A percentile compares a stretch with the other conserved stretches of the same genome.
phyloP scores from a whole-genome alignment of 352 stramenopile genomes.

The Globisporangium acanthophoron region DNA sequence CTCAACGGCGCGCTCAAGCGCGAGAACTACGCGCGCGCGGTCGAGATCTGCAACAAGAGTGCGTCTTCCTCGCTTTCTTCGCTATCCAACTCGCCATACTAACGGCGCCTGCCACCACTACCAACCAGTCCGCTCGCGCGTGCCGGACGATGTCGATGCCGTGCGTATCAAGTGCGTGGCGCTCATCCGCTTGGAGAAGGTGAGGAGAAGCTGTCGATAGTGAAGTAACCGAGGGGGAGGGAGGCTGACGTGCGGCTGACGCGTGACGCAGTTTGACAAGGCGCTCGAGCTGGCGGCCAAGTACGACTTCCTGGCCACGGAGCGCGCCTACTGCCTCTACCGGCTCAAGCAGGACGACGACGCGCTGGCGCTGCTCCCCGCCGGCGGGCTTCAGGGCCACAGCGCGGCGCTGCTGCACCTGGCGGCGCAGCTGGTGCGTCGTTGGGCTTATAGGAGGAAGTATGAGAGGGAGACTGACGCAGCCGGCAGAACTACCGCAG shows the following conservation, averaged over 20 bases:
- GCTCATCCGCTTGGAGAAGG: constrained; percentile 78
- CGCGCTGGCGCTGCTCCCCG: constrained; percentile 35
- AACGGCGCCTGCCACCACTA: not conserved
- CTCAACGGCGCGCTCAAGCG: constrained; percentile 67
- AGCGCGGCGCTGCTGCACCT: constrained; percentile 53
- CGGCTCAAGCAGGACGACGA: constrained; percentile 73
- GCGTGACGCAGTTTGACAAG: constrained; percentile 66
- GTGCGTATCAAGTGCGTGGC: constrained; percentile 79
- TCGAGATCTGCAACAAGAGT: constrained; percentile 89
- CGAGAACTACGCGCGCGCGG: constrained; percentile 72
- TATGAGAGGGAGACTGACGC: not conserved
- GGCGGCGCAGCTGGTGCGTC: constrained; percentile 53
- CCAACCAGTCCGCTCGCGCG: constrained; percentile 60
- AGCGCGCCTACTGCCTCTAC: constrained; percentile 80
- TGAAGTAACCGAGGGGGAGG: not conserved
- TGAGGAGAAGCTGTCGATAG: constrained; percentile 6
- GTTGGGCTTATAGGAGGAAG: not conserved
- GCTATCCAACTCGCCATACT: not conserved
- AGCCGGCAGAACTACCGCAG: constrained; percentile 53
- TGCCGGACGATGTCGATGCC: constrained; percentile 67
- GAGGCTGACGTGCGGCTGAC: no score
- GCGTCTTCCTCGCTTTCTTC: constrained; percentile 2
- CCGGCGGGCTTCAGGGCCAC: constrained; percentile 21
- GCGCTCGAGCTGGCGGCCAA: constrained; percentile 70
- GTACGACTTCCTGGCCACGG: constrained; percentile 54